Evolutionary conservation across 2,329 filamentous ascomycete genomes (phyloP).

Genomic region (Penicillium fuscoglaucum): DNA sequence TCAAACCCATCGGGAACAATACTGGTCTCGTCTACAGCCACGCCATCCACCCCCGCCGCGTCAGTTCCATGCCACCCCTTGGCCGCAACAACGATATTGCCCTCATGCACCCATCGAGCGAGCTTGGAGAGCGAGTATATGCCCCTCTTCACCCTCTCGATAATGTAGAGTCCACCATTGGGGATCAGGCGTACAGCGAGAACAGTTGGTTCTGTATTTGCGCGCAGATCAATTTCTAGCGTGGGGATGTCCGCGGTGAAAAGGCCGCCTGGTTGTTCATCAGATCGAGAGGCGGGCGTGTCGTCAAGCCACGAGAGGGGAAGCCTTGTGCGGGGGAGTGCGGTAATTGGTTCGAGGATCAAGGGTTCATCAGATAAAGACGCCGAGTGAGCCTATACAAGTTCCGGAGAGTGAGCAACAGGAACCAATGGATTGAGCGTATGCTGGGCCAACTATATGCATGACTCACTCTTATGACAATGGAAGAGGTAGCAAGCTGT

Average conservation of each 20-base stretch:
- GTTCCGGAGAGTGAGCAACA: slow-evolving; percentile 7
- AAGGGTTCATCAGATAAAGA: slow-evolving; percentile 39
- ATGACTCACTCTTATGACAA: slow-evolving; percentile 37
- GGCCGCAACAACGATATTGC: slow-evolving; percentile 40
- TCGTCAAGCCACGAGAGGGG: slow-evolving; percentile 46
- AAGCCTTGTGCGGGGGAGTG: slow-evolving; percentile 39
- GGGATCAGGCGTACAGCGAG: slow-evolving; percentile 34
- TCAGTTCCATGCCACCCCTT: slow-evolving; percentile 32
- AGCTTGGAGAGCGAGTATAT: slow-evolving; percentile 44
- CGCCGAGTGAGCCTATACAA: slow-evolving; percentile 36
- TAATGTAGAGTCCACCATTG: slow-evolving; percentile 37
- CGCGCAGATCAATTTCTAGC: slow-evolving; percentile 34
- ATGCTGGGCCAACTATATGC: background rate
- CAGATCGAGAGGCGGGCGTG: slow-evolving; percentile 25
- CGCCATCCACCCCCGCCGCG: slow-evolving; percentile 5
- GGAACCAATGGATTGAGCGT: background rate
- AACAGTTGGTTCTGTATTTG: slow-evolving; percentile 30
- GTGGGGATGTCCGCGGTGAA: slow-evolving; percentile 41
- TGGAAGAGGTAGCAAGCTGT: slow-evolving; percentile 25
- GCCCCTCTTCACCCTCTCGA: slow-evolving; percentile 42
- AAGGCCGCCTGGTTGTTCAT: slow-evolving; percentile 37
- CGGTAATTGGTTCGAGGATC: slow-evolving; percentile 37
- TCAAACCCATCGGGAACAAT: slow-evolving; percentile 13
- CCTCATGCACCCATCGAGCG: slow-evolving; percentile 37
- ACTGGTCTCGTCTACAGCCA: slow-evolving; percentile 3